These are phyloP conservation scores for Alternaria infectoria DNA, from an alignment of 2,329 filamentous ascomycete species.

Conservation along the genomic window DNA sequence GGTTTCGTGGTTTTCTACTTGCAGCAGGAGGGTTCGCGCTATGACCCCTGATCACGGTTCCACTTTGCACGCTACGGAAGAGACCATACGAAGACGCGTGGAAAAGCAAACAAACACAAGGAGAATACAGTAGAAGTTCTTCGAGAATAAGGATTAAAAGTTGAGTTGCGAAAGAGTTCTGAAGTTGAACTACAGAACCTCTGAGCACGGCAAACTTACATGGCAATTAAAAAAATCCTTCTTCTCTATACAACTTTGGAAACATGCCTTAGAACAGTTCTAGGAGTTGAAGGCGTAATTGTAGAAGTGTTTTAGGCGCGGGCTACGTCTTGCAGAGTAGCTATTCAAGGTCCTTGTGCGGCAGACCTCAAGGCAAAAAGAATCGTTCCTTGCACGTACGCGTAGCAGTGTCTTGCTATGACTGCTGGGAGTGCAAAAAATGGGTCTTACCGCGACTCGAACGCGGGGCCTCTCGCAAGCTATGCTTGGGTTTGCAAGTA, in stretches of 20 bases:
- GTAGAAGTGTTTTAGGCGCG: background rate
- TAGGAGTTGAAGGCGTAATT: background rate
- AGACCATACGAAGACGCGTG: background rate
- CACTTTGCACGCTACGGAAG: background rate
- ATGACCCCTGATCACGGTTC: background rate
- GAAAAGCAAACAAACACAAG: background rate
- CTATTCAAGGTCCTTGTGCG: background rate
- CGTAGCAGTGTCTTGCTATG: background rate
- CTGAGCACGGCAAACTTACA: background rate
- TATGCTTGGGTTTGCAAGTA: constrained; percentile 19
- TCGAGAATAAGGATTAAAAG: background rate
- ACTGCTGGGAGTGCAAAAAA: constrained; percentile 6
- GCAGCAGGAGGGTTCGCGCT: background rate
- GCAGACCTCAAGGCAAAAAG: background rate
- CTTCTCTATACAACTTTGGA: background rate
- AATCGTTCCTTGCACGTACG: accelerated
- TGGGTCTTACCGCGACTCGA: constrained; percentile 37
- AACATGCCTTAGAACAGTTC: accelerated
- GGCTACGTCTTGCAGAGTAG: accelerated
- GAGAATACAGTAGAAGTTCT: background rate
- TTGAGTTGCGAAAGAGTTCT: too few species aligned
- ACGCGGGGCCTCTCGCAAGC: constrained; percentile 37
- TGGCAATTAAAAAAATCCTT: accelerated
- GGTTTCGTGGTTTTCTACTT: background rate
- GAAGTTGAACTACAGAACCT: background rate